phyloP scores from a whole-genome alignment of 768 basidiomycete genomes.

The Coprinopsis cinerea region DNA sequence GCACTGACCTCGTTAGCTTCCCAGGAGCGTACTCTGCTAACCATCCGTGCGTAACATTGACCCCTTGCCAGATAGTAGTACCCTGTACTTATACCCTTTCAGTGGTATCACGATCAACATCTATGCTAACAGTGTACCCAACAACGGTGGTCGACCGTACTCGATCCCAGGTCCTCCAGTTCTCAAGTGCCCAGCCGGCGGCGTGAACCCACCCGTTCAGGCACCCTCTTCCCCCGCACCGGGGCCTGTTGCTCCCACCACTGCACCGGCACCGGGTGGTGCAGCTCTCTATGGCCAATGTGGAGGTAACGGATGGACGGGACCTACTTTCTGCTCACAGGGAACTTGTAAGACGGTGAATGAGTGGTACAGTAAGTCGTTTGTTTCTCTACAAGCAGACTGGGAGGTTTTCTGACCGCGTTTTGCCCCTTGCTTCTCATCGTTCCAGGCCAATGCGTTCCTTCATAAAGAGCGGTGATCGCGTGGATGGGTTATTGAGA shows the following conservation, averaged over 20 bases:
- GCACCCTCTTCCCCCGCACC: not conserved
- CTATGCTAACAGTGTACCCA: constrained; percentile 9
- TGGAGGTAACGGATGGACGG: constrained; percentile 9
- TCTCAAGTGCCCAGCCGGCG: constrained; percentile 8
- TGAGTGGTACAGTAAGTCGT: constrained; percentile 11
- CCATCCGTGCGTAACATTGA: constrained; percentile 33
- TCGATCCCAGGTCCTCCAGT: constrained; percentile 9
- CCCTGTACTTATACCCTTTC: constrained; percentile 24
- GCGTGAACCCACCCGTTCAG: not conserved
- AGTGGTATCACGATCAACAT: constrained; percentile 12
- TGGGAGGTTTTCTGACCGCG: not conserved
- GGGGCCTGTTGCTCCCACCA: not conserved
- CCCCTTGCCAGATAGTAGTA: constrained; percentile 32
- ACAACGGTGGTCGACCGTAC: constrained; percentile 9
- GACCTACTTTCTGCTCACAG: constrained; percentile 3
- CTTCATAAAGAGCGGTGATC: too few species aligned
- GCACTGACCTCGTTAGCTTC: constrained; percentile 10
- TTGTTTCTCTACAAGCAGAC: not conserved
- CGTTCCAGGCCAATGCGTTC: not conserved
- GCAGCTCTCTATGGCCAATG: constrained; percentile 10
- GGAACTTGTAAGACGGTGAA: constrained; percentile 8
- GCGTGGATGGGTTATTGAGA: too few species aligned
- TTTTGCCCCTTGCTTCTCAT: not conserved
- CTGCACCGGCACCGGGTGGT: not conserved
- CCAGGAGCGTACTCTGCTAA: constrained; percentile 12